A percentile compares a stretch with the other conserved stretches of the same genome.
Conservation (phyloP, 805 yeast genomes). For the Ogataea trehalophila region DNA sequence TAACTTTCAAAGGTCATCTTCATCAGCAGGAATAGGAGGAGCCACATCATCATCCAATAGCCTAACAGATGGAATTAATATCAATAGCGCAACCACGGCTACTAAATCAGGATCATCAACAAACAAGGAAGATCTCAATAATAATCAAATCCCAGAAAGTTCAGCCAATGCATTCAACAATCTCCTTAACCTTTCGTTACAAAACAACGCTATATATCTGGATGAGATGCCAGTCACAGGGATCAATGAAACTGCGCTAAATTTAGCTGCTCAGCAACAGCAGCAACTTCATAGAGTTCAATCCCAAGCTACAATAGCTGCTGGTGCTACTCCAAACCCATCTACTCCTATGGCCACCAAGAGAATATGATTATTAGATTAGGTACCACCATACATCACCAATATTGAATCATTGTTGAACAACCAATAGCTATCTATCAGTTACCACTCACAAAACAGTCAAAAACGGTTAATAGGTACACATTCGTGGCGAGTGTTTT, state of each 20-base stretch:
- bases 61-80: neutral
- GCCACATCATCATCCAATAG: too few relatives aligned
- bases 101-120: conserved; percentile 1
- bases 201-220: conserved; percentile 21
- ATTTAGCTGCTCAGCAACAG: conserved; percentile 4
- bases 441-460: neutral
- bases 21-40: conserved; percentile 1
- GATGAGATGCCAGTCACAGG: conserved; percentile 24
- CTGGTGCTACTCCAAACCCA: too few relatives aligned
- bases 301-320: neutral
- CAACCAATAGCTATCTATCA: neutral
- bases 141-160: conserved; percentile 14
- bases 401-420: too few relatives aligned
- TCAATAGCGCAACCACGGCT: neutral
- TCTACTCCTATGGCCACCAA: too few relatives aligned
- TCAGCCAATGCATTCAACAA: conserved; percentile 27
- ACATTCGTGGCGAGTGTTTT: too few relatives aligned
- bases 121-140: neutral
- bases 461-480: too few relatives aligned
- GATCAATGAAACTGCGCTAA: conserved; percentile 13
- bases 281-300: neutral
- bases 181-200: conserved; percentile 24
- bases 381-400: too few relatives aligned
- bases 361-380: too few relatives aligned
- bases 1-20: conserved; percentile 9